Evolutionary conservation across 495 filamentous ascomycete genomes (phyloP).

Genomic region (Staphylotrichum tortipilum): DNA sequence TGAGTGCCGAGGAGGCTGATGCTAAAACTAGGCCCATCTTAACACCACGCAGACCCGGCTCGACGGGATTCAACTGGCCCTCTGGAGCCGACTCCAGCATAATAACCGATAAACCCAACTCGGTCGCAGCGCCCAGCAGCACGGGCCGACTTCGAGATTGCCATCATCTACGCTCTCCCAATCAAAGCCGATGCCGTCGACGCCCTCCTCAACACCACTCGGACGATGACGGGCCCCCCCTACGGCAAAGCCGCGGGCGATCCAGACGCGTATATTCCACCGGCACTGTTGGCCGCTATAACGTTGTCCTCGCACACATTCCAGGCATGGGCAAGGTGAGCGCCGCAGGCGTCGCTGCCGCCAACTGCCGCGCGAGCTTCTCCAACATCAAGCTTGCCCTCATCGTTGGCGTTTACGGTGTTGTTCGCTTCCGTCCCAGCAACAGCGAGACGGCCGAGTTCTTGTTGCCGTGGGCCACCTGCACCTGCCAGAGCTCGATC

Average conservation of each 20-base stretch:
- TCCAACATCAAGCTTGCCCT: constrained; percentile 13
- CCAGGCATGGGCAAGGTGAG: constrained; percentile 26
- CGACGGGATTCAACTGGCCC: too few species aligned
- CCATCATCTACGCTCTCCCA: constrained; percentile 27
- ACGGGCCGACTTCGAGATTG: too few species aligned
- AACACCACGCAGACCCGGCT: too few species aligned
- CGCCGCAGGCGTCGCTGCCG: constrained; percentile 23
- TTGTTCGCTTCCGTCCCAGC: constrained; percentile 11
- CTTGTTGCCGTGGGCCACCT: too few species aligned
- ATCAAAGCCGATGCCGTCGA: constrained; percentile 24
- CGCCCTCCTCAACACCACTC: constrained; percentile 19
- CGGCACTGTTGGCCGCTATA: constrained; percentile 27
- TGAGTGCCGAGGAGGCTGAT: too few species aligned
- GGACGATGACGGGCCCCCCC: not conserved
- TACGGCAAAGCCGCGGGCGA: constrained; percentile 19
- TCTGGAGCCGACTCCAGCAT: too few species aligned
- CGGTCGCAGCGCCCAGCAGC: too few species aligned
- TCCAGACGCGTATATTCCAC: constrained; percentile 32
- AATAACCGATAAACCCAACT: too few species aligned
- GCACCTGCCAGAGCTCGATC: too few species aligned
- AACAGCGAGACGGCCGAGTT: too few species aligned
- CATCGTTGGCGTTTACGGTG: constrained; percentile 28
- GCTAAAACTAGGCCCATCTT: too few species aligned
- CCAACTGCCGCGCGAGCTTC: constrained; percentile 26
- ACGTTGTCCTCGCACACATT: constrained; percentile 29